A percentile compares a stretch with the other conserved stretches of the same genome.
Evolutionary conservation across 495 filamentous ascomycete genomes (phyloP).

Genomic region (Aspergillus ellipticus): DNA sequence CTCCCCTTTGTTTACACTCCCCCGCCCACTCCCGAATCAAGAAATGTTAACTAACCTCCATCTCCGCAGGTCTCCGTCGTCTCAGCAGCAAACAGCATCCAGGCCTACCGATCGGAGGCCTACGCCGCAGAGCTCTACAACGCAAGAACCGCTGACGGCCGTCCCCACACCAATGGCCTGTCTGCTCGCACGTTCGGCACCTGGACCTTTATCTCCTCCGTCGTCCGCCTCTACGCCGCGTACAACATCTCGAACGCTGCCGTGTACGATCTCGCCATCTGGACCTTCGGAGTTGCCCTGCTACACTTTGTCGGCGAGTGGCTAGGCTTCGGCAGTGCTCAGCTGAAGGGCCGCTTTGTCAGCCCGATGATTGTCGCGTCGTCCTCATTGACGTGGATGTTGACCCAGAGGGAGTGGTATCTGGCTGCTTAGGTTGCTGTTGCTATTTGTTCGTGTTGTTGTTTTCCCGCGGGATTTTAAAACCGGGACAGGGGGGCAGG

Average conservation of each 20-base stretch:
- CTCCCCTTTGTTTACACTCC: neutral
- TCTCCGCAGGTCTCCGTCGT: constrained; percentile 63
- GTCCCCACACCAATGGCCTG: constrained; percentile 52
- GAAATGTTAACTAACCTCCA: too few relatives aligned
- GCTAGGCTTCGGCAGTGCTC: constrained; percentile 68
- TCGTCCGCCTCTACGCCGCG: constrained; percentile 79
- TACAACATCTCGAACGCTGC: constrained; percentile 72
- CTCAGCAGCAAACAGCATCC: constrained; percentile 74
- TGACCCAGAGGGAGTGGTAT: constrained; percentile 50
- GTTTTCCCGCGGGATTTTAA: neutral
- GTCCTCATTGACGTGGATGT: constrained; percentile 76
- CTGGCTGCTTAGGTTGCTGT: constrained; percentile 18
- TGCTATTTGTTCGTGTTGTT: neutral
- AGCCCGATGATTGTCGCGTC: constrained; percentile 73
- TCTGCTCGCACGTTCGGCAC: constrained; percentile 84
- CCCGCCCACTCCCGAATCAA: neutral
- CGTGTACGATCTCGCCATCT: constrained; percentile 73
- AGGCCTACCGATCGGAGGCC: constrained; percentile 69
- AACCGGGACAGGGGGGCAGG: too few relatives aligned
- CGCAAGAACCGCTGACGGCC: constrained; percentile 43
- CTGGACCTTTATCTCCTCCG: constrained; percentile 74
- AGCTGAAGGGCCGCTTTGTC: constrained; percentile 62
- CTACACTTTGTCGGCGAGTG: constrained; percentile 81
- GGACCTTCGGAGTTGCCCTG: constrained; percentile 76
- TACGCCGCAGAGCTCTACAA: constrained; percentile 77